phyloP scores from a whole-genome alignment of 106 monocot species.

The Phalaenopsis equestris region DNA sequence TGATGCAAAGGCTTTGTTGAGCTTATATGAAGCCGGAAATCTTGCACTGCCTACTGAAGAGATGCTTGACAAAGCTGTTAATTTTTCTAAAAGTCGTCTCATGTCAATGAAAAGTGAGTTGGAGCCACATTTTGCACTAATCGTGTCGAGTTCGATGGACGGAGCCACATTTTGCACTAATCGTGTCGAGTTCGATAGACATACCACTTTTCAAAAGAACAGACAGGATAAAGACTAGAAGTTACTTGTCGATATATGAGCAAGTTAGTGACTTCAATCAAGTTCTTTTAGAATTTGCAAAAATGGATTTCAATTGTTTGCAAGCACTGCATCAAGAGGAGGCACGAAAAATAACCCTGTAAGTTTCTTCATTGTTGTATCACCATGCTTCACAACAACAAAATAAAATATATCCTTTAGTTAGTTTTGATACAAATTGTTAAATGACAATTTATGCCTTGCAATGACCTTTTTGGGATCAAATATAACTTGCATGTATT shows the following conservation, averaged over 20 bases:
- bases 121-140: neutral
- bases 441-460: too few relatives aligned
- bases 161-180: neutral
- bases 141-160: constrained; percentile 1
- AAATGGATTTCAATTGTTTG: constrained; percentile 9
- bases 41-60: neutral
- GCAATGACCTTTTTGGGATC: too few relatives aligned
- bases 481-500: too few relatives aligned
- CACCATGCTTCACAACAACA: neutral
- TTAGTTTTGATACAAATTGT: too few relatives aligned
- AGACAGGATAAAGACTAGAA: constrained; percentile 10
- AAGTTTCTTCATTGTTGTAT: neutral
- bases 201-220: constrained; percentile 5
- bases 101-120: neutral
- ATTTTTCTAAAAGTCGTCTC: neutral
- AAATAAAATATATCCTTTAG: neutral
- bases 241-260: constrained; percentile 8
- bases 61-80: constrained; percentile 6
- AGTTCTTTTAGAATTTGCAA: constrained; percentile 9
- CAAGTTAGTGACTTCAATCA: neutral
- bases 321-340: constrained; percentile 14
- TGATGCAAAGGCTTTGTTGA: constrained; percentile 11
- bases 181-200: constrained; percentile 1
- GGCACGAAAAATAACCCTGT: neutral
- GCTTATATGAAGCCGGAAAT: constrained; percentile 12